Base-by-base conservation (phyloP, 1,284 basidiomycete species). In the Rhizopogon parksii region DNA sequence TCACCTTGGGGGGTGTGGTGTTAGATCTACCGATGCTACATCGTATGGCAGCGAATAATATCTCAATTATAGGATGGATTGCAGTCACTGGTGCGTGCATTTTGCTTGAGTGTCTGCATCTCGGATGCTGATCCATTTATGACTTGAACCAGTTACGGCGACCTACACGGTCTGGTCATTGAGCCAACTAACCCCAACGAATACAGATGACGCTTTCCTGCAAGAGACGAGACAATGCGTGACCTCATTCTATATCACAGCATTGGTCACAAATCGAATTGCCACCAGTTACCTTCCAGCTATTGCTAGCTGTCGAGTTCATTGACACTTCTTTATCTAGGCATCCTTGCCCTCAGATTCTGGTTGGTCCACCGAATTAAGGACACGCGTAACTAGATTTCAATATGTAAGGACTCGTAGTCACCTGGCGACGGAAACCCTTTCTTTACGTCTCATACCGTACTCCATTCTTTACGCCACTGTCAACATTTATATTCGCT, bases 151-250 rank as follows among this genome's bases (percentile, higher is more conserved):
- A 47, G 46, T 36, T 47, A 30, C 36, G 9, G 46, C 30, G 21
- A 47, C 24, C 34, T 11, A 47, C 25, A 38, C 46, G 15, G 35
- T 47, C 35, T 47, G 46, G 45, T 35, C 30, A 6, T 17, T 46
- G 14, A 36, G n/a, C 19, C 34, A 46, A 27, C 0, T 43, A 19
- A 15, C 36, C 19, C 4, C 25, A n/a, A 38, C n/a, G 7, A 47
- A 12, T 19, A 9, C 14, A 25, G 27, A 21, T 14, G 9, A 9
- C 25, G 7, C 36, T 25, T 47, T 37, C 35, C 34, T 37, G 9
- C 17, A 37, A 47, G 30, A 47, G 27, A 47, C 35, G 35, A 21
- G 17, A 15, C 14, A 38, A 47, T 47, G 46, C 24, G 46, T 47
- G 0, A 25, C 36, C 4, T 38, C 46, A 14, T 37, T 37, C 21